Evolutionary conservation across 805 yeast species (phyloP).

Genomic region (Candida sonorensis): DNA sequence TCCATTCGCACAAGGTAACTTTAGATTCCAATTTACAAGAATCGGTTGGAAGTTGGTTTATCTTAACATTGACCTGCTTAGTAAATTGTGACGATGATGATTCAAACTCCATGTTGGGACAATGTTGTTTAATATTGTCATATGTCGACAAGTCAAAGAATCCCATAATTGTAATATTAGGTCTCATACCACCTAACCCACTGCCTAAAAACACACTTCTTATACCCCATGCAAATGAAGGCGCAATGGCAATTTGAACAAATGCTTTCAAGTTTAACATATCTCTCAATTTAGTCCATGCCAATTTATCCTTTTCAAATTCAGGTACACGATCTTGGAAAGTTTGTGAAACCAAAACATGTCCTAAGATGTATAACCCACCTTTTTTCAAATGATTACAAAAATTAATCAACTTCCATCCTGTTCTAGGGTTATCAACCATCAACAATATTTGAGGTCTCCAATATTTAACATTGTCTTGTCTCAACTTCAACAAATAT

Average conservation of each 20-base stretch:
- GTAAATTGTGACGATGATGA: constrained; percentile 15
- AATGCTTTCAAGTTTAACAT: constrained; percentile 79
- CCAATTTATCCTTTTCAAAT: constrained; percentile 61
- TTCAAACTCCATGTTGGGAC: constrained; percentile 24
- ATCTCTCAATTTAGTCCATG: constrained; percentile 84
- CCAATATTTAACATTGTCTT: constrained; percentile 97
- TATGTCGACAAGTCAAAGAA: constrained; percentile 57
- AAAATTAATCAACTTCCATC: constrained; percentile 87
- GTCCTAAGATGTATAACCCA: constrained; percentile 87
- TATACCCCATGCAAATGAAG: constrained; percentile 90
- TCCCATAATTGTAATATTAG: constrained; percentile 89
- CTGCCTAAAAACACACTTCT: constrained; percentile 87
- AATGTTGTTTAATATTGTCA: constrained; percentile 8
- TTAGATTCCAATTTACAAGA: constrained; percentile 62
- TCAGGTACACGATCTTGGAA: constrained; percentile 65
- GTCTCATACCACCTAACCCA: constrained; percentile 98
- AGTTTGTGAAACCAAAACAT: constrained; percentile 64
- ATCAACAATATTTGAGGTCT: constrained; percentile 87
- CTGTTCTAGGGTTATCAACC: constrained; percentile 86
- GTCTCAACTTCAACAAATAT: constrained; percentile 71
- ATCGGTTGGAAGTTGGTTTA: constrained; percentile 48
- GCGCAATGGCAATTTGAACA: constrained; percentile 86
- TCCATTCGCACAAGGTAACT: constrained; percentile 78
- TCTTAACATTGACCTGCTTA: constrained; percentile 18
- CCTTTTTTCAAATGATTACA: constrained; percentile 96